These are phyloP conservation scores for Podila clonocystis DNA, from an alignment of 192 early-diverging fungal genomes.

Conservation along the genomic window DNA sequence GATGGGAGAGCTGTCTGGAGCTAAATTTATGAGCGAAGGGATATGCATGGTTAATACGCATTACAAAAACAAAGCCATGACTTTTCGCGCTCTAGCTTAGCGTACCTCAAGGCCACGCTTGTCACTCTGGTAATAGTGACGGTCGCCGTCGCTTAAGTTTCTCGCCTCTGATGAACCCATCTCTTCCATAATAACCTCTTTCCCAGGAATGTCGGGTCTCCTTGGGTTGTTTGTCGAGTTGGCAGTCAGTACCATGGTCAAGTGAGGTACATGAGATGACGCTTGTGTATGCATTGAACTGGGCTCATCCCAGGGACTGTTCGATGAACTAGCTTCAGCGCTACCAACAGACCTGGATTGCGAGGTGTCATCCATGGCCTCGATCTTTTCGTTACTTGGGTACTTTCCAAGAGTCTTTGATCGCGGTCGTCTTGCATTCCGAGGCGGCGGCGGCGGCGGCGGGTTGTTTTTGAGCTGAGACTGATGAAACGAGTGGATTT, in stretches of 20 bases:
- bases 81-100: background rate
- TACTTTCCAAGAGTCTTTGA: constrained; percentile 33
- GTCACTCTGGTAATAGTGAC: constrained; percentile 30
- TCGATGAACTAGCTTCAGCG: no score
- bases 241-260: background rate
- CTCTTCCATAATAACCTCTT: constrained; percentile 47
- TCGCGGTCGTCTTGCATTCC: constrained; percentile 42
- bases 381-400: constrained; percentile 15
- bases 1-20: background rate
- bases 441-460: constrained; percentile 35
- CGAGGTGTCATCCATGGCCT: background rate
- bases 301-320: no score
- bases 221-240: background rate
- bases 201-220: constrained; percentile 13
- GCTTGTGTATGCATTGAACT: background rate
- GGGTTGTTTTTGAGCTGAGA: constrained; percentile 18
- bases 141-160: constrained; percentile 27
- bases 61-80: background rate
- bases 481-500: background rate
- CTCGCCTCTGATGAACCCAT: constrained; percentile 41
- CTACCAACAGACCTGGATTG: no score
- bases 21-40: background rate
- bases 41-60: background rate
- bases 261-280: background rate
- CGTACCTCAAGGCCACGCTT: constrained; percentile 4